Evolutionary conservation across 768 basidiomycete genomes (phyloP), one percentile per base, ranked within the genome.

Genomic region (Boletus insuetus): DNA sequence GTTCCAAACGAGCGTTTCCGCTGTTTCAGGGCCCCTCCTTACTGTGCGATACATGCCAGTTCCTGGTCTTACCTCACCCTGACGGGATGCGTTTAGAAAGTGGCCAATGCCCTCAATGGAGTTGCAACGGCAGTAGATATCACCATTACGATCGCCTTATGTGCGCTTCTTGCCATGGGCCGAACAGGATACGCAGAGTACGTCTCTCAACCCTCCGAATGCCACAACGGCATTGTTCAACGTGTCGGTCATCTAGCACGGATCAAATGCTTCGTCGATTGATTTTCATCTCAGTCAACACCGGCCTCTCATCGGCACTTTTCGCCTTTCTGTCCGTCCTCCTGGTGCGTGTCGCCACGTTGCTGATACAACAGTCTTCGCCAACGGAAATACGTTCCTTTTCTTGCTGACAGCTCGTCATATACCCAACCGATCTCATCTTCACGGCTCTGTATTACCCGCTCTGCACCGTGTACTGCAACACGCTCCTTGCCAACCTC

Each of bases 381-480:
- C 34, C 34, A 14, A 35, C 34, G 34, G 26, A 29, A 29, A 29
- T 29, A 9, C 43, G 9, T 17, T 14, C 7, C 14, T 45, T 31
- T 49, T 19, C 14, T 16, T 8, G 7, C 46, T 26, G 29, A 12
- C 46, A 68, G 65, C 54, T 66, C 6, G 58, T 65, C 35, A 24
- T 63, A 48, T 67, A 64, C 22, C 68, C 67, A 12, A 54, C 53
- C 47, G 48, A 68, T 38, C 58, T 63, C 50, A 55, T 65, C 46
- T 59, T 62, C 47, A 58, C 51, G 16, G 64, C 63, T 6, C 17
- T 72, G 38, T 73, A 67, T 47, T 68, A 61, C 41, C 67, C 73
- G 6, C 58, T 73, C 22, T 68, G 70, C 44, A 62, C 69, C 31
- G 56, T 72, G 16, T 74, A 75, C 42, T 65, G 71, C 45, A 71